Percentiles rank a stretch among this genome's conserved stretches.
phyloP scores from a whole-genome alignment of 2,329 filamentous ascomycete genomes.

The Pestalotiopsis sp. region DNA sequence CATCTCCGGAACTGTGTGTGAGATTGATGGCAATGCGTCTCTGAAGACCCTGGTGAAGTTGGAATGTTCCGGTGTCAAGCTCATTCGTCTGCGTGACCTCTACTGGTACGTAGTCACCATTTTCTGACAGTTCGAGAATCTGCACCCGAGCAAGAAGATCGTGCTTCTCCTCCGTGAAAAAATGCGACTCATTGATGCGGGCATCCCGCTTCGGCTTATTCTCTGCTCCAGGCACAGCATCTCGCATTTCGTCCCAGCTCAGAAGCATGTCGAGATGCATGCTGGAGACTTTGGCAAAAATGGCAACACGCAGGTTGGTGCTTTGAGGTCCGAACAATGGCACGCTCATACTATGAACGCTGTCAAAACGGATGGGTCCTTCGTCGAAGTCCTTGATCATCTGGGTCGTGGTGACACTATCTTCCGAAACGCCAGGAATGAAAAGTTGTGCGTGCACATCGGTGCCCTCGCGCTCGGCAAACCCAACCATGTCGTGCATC shows the following conservation, averaged over 20 bases:
- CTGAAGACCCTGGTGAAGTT: slow-evolving; percentile 93
- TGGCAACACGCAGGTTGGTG: slow-evolving; percentile 79
- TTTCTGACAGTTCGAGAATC: slow-evolving; percentile 88
- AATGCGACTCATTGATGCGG: slow-evolving; percentile 87
- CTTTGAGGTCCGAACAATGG: slow-evolving; percentile 76
- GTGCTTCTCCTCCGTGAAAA: slow-evolving; percentile 90
- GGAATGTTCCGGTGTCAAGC: slow-evolving; percentile 86
- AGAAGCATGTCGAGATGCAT: slow-evolving; percentile 97
- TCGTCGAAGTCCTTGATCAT: slow-evolving; percentile 96
- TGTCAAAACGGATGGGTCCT: slow-evolving; percentile 89
- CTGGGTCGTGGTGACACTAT: slow-evolving; percentile 91
- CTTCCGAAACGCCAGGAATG: slow-evolving; percentile 86
- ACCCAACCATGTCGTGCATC: slow-evolving; percentile 94
- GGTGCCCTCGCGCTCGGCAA: slow-evolving; percentile 92
- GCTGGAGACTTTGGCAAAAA: slow-evolving; percentile 86
- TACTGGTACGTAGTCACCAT: slow-evolving; percentile 87
- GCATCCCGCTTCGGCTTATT: slow-evolving; percentile 59
- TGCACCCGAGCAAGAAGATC: slow-evolving; percentile 89
- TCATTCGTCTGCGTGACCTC: slow-evolving; percentile 88
- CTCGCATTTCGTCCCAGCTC: slow-evolving; percentile 98
- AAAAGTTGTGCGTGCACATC: slow-evolving; percentile 98
- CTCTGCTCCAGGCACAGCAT: slow-evolving; percentile 66
- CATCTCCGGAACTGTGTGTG: slow-evolving; percentile 88
- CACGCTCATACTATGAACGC: slow-evolving; percentile 97
- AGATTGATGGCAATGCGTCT: slow-evolving; percentile 84